Percentiles rank a stretch among this genome's conserved stretches.
These are phyloP conservation scores for Pogostemon cablin DNA, from an alignment of 257 asterid genomes.

Conservation along the genomic window DNA sequence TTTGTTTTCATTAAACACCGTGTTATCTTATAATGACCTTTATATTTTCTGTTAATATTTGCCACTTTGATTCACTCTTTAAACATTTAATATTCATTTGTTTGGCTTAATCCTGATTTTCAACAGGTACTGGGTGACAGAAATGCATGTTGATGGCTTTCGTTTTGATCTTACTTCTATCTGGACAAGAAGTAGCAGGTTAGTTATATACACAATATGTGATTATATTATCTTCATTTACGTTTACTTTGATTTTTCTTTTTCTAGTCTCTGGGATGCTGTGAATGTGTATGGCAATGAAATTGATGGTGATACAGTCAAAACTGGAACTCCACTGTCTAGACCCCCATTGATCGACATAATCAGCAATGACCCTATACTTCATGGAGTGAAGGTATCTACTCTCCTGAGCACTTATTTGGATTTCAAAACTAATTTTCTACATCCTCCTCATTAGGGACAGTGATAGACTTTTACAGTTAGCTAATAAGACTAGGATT, in stretches of 20 bases:
- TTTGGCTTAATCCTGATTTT: slow-evolving; percentile 46
- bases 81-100: slow-evolving; percentile 41
- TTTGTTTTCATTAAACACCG: neutral
- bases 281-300: slow-evolving; percentile 75
- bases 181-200: slow-evolving; percentile 97
- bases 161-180: slow-evolving; percentile 99
- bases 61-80: slow-evolving; percentile 30
- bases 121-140: slow-evolving; percentile 94
- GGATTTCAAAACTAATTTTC: neutral
- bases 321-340: slow-evolving; percentile 90
- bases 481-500: slow-evolving; percentile 12
- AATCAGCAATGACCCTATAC: slow-evolving; percentile 96
- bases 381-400: slow-evolving; percentile 80
- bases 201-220: slow-evolving; percentile 28
- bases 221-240: slow-evolving; percentile 17
- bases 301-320: slow-evolving; percentile 61
- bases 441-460: slow-evolving; percentile 9
- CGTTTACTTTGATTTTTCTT: slow-evolving; percentile 28
- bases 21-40: neutral
- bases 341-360: slow-evolving; percentile 86
- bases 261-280: slow-evolving; percentile 82
- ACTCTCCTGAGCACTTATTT: slow-evolving; percentile 11
- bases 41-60: slow-evolving; percentile 22
- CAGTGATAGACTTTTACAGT: neutral
- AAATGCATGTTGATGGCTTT: slow-evolving; percentile 97